Conservation (phyloP, 129 eudicot genomes). For the Helianthus tuberosus region DNA sequence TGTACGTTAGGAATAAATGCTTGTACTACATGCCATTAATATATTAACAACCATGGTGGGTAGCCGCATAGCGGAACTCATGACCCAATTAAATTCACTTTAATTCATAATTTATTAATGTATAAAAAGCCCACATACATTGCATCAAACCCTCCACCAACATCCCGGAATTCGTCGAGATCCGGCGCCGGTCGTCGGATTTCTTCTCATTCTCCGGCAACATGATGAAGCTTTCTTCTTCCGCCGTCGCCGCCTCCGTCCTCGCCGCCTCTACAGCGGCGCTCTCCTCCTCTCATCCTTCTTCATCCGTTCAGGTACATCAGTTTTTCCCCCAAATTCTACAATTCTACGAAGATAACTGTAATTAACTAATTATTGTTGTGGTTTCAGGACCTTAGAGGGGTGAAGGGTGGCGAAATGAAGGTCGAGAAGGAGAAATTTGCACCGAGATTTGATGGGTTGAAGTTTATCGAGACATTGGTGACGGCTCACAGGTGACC, state of each 20-base stretch:
- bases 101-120: background rate
- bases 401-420: constrained; percentile 20
- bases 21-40: background rate
- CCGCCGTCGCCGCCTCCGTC: constrained; percentile 44
- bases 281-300: constrained; percentile 37
- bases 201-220: constrained; percentile 30
- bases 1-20: constrained; percentile 7
- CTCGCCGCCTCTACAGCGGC: constrained; percentile 56
- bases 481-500: constrained; percentile 76
- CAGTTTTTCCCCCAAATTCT: constrained; percentile 10
- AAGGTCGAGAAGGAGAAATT: constrained; percentile 51
- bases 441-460: constrained; percentile 67
- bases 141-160: background rate
- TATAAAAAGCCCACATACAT: constrained; percentile 8
- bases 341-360: background rate
- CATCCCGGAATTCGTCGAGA: constrained; percentile 38
- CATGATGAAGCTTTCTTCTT: constrained; percentile 51
- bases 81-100: constrained; percentile 12
- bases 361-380: background rate
- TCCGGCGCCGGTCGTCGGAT: constrained; percentile 64
- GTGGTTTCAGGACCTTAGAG: constrained; percentile 23
- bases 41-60: constrained; percentile 2
- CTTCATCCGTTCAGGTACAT: constrained; percentile 26
- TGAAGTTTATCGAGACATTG: constrained; percentile 81
- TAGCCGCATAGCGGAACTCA: constrained; percentile 39